These are phyloP conservation scores for Thermoascus crustaceus DNA, from an alignment of 2,329 filamentous ascomycete species.

Conservation along the genomic window DNA sequence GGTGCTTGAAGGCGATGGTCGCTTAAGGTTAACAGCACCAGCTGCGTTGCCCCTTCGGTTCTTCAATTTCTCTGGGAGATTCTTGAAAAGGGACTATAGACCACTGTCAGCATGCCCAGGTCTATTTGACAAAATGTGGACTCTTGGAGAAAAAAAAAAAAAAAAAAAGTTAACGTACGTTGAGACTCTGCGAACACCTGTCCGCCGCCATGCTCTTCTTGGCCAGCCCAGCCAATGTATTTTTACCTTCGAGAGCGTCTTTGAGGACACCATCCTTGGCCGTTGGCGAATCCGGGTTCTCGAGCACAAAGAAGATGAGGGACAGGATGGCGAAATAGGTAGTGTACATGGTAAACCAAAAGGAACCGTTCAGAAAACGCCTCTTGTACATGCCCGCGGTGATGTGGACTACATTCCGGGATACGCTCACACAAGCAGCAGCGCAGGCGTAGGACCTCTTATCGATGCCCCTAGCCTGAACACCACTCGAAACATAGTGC, in stretches of 20 bases:
- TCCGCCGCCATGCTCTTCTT: conserved; percentile 84
- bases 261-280: conserved; percentile 65
- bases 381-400: conserved; percentile 56
- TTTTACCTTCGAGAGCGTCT: conserved; percentile 76
- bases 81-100: conserved; percentile 67
- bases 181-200: conserved; percentile 68
- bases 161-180: conserved; percentile 46
- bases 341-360: conserved; percentile 63
- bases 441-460: conserved; percentile 58
- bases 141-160: neutral
- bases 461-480: conserved; percentile 45
- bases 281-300: conserved; percentile 54
- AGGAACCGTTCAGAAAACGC: conserved; percentile 53
- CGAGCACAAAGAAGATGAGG: conserved; percentile 55
- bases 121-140: too few species aligned
- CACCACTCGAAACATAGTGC: conserved; percentile 51
- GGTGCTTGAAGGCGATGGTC: conserved; percentile 29
- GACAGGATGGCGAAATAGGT: conserved; percentile 60
- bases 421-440: conserved; percentile 57
- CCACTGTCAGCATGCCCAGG: neutral
- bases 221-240: conserved; percentile 70
- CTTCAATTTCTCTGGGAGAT: conserved; percentile 66
- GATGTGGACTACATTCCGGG: conserved; percentile 59
- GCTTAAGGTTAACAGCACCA: conserved; percentile 40
- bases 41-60: conserved; percentile 41